These are phyloP conservation scores for Citrullus mucosospermus DNA, from an alignment of 306 rosid species.

Conservation along the genomic window DNA sequence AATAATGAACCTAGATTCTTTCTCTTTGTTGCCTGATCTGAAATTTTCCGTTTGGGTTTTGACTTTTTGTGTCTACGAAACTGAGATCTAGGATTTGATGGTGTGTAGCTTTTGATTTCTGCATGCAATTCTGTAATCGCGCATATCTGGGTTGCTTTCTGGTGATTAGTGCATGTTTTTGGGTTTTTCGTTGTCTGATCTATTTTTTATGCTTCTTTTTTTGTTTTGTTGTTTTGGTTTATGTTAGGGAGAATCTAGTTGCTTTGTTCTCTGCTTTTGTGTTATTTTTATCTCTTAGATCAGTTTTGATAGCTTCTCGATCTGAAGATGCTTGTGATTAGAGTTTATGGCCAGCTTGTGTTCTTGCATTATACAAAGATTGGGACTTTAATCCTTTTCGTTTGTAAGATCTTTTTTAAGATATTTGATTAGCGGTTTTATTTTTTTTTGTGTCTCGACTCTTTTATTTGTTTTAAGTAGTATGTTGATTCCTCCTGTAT, in stretches of 20 bases:
- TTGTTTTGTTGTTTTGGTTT: not conserved
- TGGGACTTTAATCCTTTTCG: not conserved
- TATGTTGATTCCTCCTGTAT: not conserved
- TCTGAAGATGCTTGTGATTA: not conserved
- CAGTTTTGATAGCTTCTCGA: not conserved
- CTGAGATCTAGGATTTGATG: conserved; percentile 2
- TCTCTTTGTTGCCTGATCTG: not conserved
- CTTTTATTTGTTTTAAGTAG: not conserved
- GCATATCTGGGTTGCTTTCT: not conserved
- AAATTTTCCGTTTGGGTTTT: not conserved
- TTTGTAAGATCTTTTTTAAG: not conserved
- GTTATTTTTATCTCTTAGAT: not conserved
- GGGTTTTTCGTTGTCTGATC: not conserved
- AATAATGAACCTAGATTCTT: not conserved
- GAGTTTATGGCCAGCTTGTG: not conserved
- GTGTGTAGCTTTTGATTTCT: not conserved
- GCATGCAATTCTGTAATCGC: conserved; percentile 3
- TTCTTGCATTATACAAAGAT: not conserved
- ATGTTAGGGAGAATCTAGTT: not conserved
- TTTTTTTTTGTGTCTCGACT: too few relatives aligned
- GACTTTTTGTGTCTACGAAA: not conserved
- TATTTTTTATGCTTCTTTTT: not conserved
- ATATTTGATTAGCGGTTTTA: not conserved
- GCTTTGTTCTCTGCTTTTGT: not conserved
- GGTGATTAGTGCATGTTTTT: not conserved